Evolutionary conservation across 345 rosid species (phyloP).

Genomic region (Gynandropsis gynandra): DNA sequence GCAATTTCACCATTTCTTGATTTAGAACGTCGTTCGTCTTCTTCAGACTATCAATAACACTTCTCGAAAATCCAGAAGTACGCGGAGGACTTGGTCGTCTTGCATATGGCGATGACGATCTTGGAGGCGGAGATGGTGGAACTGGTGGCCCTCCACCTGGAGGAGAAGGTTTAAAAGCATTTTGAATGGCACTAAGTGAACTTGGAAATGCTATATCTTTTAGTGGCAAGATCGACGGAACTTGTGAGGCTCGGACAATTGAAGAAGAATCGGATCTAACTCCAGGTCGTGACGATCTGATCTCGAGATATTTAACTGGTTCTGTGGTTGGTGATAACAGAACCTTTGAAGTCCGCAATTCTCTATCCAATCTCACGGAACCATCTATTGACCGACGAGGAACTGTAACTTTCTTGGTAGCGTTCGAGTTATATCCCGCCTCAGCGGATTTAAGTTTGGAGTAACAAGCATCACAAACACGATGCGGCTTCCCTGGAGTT

Average conservation of each 20-base stretch:
- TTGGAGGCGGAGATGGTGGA: constrained; percentile 28
- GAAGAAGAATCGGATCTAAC: constrained; percentile 39
- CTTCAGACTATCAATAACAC: constrained; percentile 67
- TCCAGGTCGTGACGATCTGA: constrained; percentile 50
- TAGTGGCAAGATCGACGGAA: constrained; percentile 52
- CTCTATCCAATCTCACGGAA: constrained; percentile 43
- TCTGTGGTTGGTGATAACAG: constrained; percentile 57
- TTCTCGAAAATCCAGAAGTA: constrained; percentile 56
- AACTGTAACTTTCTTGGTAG: constrained; percentile 35
- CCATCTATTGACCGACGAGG: constrained; percentile 44
- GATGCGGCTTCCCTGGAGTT: constrained; percentile 94
- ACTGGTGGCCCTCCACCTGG: constrained; percentile 5
- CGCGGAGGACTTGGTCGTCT: constrained; percentile 72
- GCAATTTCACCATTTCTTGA: constrained; percentile 66
- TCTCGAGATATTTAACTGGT: constrained; percentile 64
- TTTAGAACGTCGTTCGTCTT: constrained; percentile 76
- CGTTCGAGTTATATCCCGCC: constrained; percentile 30
- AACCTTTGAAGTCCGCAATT: constrained; percentile 41
- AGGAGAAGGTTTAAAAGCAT: constrained; percentile 45
- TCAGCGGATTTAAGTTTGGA: constrained; percentile 79
- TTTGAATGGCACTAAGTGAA: constrained; percentile 60
- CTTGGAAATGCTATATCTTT: constrained; percentile 74
- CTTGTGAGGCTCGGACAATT: constrained; percentile 62
- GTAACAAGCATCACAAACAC: constrained; percentile 89
- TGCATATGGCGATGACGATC: constrained; percentile 53